Base-by-base conservation (phyloP, 2,329 filamentous ascomycete species). In the Pseudogymnoascus sp. region DNA sequence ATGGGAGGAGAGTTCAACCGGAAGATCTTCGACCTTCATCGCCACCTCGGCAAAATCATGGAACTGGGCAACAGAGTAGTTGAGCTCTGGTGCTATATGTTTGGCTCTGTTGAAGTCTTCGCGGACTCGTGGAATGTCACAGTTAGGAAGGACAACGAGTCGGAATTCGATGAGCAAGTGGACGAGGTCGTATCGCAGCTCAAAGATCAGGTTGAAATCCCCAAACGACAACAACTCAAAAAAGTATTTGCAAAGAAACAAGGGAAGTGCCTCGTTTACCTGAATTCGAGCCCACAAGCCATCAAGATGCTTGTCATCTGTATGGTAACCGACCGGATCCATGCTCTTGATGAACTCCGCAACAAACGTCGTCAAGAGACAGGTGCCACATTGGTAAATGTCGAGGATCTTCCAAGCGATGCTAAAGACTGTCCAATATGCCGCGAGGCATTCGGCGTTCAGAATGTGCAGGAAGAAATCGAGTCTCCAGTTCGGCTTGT, bases 261-360 rank as follows among this genome's bases (percentile, higher is more conserved):
- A 26, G 53, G 29, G 7, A 56, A 33, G 13, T 23, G 23, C 26
- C 59, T 29, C 11, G 60, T 61, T 23, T 35, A 62, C n/a, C n/a
- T 42, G 7, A 64, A 46, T 10, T 37, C 60, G 11, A 26, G 33
- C 7, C 50, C 60, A 10, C 53, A 67, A 15, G 40, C 44, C 15
- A 69, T 70, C 35, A 42, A 37, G 10, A 68, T 71, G 19, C 38
- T 71, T 11, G 35, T 70, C 15, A 67, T 65, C 13, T 46, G 70
- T 0, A 53, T 71, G 50, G 67, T 71, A 66, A 64, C 64, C 2
- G 69, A 71, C 63, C 66, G 70, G 4, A 29, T 69, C 15, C 56
- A 65, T 6, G 63, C 68, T 13, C 59, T 68, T 1, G 61, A 67
- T 7, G 23, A 26, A 3, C 19, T 63, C 13, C 63, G 65, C 13